phyloP scores from a whole-genome alignment of 2,329 filamentous ascomycete species.

The Cladobotryum mycophilum region DNA sequence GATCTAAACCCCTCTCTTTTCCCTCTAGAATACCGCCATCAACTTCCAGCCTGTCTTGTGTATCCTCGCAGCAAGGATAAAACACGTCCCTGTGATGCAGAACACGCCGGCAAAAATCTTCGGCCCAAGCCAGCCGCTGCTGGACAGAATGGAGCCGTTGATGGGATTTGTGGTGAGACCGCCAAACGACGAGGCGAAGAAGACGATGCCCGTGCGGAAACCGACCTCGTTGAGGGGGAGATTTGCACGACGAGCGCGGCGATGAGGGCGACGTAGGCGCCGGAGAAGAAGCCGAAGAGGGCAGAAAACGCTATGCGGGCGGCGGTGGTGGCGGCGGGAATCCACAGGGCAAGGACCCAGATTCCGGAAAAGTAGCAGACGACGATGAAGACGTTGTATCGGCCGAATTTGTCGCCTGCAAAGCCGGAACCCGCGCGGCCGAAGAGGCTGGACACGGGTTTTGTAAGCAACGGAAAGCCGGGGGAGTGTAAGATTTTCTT shows the following conservation, averaged over 20 bases:
- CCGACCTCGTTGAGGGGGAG: conserved; percentile 36
- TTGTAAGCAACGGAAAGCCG: neutral
- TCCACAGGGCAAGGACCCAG: conserved; percentile 31
- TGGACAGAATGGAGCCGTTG: conserved; percentile 37
- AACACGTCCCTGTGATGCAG: conserved; percentile 23
- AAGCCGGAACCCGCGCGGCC: conserved; percentile 19
- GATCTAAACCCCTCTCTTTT: neutral
- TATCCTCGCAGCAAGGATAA: conserved; percentile 20
- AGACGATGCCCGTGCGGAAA: conserved; percentile 32
- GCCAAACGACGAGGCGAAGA: conserved; percentile 48
- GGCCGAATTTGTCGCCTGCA: conserved; percentile 20
- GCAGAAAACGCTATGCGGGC: conserved; percentile 25
- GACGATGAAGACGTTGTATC: conserved; percentile 31
- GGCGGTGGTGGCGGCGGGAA: conserved; percentile 22
- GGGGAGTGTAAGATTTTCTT: neutral
- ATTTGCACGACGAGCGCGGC: conserved; percentile 40
- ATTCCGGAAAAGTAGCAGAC: conserved; percentile 34
- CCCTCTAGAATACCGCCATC: conserved; percentile 19
- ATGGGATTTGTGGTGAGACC: conserved; percentile 54
- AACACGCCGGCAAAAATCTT: conserved; percentile 33
- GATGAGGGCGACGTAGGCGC: conserved; percentile 26
- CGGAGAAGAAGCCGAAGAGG: conserved; percentile 31
- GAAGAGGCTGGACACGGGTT: conserved; percentile 13
- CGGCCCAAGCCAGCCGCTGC: conserved; percentile 26
- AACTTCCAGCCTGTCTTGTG: conserved; percentile 21